phyloP scores from a whole-genome alignment of 148 eudicot species.

The Selenicereus undatus region DNA sequence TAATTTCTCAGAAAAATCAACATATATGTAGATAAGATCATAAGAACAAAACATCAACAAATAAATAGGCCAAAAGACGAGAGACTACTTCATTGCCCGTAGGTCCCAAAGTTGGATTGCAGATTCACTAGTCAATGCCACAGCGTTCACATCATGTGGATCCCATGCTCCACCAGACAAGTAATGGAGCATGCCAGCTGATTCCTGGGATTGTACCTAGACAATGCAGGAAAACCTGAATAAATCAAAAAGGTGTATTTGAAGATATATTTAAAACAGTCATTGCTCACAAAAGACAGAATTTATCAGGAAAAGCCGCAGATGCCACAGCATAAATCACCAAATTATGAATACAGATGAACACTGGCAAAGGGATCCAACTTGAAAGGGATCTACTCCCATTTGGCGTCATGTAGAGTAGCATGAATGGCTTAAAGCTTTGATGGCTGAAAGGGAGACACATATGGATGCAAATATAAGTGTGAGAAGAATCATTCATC shows the following conservation, averaged over 20 bases:
- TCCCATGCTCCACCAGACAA: conserved; percentile 98
- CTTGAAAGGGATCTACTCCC: not conserved
- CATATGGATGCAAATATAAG: not conserved
- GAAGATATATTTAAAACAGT: not conserved
- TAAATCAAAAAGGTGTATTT: conserved; percentile 38
- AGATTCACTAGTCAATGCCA: conserved; percentile 81
- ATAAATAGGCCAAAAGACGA: conserved; percentile 17
- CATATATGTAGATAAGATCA: not conserved
- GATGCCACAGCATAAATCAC: not conserved
- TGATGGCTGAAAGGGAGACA: not conserved
- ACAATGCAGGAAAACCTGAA: conserved; percentile 46
- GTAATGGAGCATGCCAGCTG: conserved; percentile 87
- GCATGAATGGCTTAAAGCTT: not conserved
- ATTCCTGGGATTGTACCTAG: conserved; percentile 89
- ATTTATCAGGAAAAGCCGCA: conserved; percentile 9
- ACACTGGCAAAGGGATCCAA: not conserved
- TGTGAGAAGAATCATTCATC: not conserved
- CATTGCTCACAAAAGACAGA: not conserved
- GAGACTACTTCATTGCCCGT: conserved; percentile 81
- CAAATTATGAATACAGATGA: not conserved
- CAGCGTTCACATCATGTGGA: conserved; percentile 79
- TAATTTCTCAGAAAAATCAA: not conserved
- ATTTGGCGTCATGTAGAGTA: not conserved
- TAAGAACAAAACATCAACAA: not conserved
- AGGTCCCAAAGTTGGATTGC: conserved; percentile 90